Evolutionary conservation across 1,139 yeast species (phyloP).

Genomic region (Suhomyces kunorum): DNA sequence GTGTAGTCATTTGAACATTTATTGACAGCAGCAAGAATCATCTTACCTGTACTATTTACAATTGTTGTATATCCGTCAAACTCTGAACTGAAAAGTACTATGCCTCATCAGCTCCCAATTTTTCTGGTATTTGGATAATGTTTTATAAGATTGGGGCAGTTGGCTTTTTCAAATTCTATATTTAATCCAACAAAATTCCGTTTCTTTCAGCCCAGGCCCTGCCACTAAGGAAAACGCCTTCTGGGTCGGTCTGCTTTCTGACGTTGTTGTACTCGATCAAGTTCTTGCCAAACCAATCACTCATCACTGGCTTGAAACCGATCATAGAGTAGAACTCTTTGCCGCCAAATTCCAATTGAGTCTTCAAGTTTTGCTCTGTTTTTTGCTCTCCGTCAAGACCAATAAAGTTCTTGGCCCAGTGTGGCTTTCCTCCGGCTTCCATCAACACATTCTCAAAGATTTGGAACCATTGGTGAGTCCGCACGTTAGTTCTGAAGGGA

Average conservation of each 20-base stretch:
- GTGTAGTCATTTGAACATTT: not conserved
- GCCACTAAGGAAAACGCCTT: slow-evolving; percentile 77
- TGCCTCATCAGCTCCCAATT: no score
- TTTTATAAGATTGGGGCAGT: no score
- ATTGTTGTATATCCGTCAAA: no score
- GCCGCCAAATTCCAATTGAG: slow-evolving; percentile 45
- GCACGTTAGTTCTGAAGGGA: slow-evolving; percentile 77
- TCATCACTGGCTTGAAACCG: slow-evolving; percentile 70
- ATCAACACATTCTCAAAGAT: slow-evolving; percentile 77
- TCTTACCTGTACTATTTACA: no score
- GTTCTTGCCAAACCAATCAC: slow-evolving; percentile 80
- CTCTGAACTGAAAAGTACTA: no score
- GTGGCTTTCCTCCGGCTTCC: slow-evolving; percentile 89
- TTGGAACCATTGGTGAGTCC: slow-evolving; percentile 78
- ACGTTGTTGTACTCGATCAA: slow-evolving; percentile 59
- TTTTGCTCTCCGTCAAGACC: slow-evolving; percentile 54
- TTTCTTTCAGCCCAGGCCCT: slow-evolving; percentile 78
- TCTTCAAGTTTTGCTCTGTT: slow-evolving; percentile 38
- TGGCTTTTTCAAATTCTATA: no score
- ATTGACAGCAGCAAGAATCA: not conserved
- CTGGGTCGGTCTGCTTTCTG: slow-evolving; percentile 72
- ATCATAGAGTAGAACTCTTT: slow-evolving; percentile 72
- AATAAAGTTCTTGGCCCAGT: slow-evolving; percentile 98
- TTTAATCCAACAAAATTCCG: slow-evolving; percentile 51
- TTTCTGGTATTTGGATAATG: no score